A percentile compares a stretch with the other conserved stretches of the same genome.
phyloP scores from a whole-genome alignment of 169 alveolate genomes.

The Plasmodium malariae region DNA sequence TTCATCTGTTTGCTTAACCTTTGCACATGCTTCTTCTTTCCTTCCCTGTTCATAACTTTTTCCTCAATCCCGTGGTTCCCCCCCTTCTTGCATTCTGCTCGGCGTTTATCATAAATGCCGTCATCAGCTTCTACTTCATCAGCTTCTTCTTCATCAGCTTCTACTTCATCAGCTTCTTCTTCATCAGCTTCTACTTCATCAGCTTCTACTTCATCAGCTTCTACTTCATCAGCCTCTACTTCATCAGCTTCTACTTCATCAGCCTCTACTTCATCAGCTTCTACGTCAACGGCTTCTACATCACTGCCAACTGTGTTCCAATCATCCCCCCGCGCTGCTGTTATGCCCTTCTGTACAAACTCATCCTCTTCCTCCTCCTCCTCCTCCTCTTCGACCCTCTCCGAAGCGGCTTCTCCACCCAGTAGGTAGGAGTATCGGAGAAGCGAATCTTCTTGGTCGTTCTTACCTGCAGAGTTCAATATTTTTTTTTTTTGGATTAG shows the following conservation, averaged over 20 bases:
- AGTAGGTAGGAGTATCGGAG: conserved; percentile 39
- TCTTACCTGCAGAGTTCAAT: background rate
- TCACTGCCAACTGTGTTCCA: background rate
- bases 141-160: background rate
- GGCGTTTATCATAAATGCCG: no score
- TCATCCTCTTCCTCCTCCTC: background rate
- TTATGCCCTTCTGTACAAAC: no score
- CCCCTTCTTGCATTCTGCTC: background rate
- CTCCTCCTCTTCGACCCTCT: background rate
- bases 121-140: background rate
- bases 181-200: background rate
- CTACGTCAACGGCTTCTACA: background rate
- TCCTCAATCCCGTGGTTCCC: background rate
- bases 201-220: background rate
- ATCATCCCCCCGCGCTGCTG: background rate
- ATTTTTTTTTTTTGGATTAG: conserved; percentile 19
- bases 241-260: background rate
- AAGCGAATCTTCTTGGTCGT: conserved; percentile 6
- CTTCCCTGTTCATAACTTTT: background rate
- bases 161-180: background rate
- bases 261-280: background rate
- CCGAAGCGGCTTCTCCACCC: background rate
- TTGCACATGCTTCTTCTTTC: background rate
- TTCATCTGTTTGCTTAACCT: background rate
- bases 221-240: background rate